phyloP scores from a whole-genome alignment of 768 basidiomycete genomes.

The Hysterangium stoloniferum region DNA sequence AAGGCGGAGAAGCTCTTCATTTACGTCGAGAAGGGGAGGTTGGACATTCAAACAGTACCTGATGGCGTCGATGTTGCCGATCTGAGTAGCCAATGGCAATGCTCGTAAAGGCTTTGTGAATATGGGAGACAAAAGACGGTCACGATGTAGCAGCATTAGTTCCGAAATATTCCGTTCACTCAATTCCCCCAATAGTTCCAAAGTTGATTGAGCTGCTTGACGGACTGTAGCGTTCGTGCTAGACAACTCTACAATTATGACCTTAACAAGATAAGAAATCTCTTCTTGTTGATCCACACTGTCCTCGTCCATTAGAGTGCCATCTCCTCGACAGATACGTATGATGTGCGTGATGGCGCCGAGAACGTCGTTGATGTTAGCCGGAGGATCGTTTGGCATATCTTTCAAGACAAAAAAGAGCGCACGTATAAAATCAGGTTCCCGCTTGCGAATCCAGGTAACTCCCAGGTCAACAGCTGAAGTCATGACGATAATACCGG shows the following conservation, averaged over 20 bases:
- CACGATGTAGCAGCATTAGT: conserved; percentile 76
- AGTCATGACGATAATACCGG: conserved; percentile 76
- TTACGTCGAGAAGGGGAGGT: conserved; percentile 84
- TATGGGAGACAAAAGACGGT: conserved; percentile 81
- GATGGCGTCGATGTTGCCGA: conserved; percentile 95
- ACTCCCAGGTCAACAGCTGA: conserved; percentile 60
- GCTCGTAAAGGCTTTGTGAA: conserved; percentile 96
- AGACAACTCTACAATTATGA: conserved; percentile 83
- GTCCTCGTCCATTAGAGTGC: conserved; percentile 29
- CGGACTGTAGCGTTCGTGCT: conserved; percentile 83
- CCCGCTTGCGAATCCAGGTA: conserved; percentile 78
- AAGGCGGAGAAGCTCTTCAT: conserved; percentile 86
- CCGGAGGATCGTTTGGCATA: conserved; percentile 82
- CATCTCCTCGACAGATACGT: conserved; percentile 41
- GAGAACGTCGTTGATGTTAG: conserved; percentile 69
- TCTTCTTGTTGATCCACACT: conserved; percentile 39
- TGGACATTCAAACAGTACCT: conserved; percentile 87
- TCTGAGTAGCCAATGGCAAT: conserved; percentile 89
- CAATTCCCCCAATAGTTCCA: conserved; percentile 68
- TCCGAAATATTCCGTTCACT: conserved; percentile 66
- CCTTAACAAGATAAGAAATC: conserved; percentile 62
- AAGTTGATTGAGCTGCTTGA: conserved; percentile 72
- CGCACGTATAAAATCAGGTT: conserved; percentile 84
- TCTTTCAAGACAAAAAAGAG: conserved; percentile 91
- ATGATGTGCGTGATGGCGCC: conserved; percentile 68